Evolutionary conservation across 805 yeast genomes (phyloP).

Genomic region (Ogataea ramenticola): DNA sequence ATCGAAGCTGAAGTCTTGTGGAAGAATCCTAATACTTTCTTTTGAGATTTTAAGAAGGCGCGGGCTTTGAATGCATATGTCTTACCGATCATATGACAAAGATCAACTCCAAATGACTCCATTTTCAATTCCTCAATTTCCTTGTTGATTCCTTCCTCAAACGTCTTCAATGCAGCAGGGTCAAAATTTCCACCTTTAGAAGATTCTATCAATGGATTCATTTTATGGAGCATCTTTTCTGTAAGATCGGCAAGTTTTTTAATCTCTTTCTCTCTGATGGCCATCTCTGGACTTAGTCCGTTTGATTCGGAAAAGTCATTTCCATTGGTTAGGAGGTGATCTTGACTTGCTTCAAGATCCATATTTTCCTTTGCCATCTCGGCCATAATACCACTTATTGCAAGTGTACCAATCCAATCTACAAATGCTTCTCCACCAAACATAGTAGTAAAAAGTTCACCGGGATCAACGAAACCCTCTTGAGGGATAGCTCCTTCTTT

Average conservation of each 20-base stretch:
- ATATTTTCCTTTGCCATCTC: slow-evolving; percentile 18
- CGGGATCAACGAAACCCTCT: slow-evolving; percentile 72
- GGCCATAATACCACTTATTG: slow-evolving; percentile 63
- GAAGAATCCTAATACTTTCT: slow-evolving; percentile 57
- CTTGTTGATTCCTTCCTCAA: slow-evolving; percentile 55
- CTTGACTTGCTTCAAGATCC: background rate
- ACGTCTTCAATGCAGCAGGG: slow-evolving; percentile 39
- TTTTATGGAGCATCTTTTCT: slow-evolving; percentile 38
- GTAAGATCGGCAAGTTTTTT: slow-evolving; percentile 51
- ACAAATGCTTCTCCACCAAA: slow-evolving; percentile 89
- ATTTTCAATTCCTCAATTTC: slow-evolving; percentile 80
- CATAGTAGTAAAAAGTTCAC: slow-evolving; percentile 60
- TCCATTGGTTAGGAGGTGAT: no score
- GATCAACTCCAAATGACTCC: slow-evolving; percentile 82
- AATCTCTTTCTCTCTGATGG: slow-evolving; percentile 27
- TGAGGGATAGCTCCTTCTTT: slow-evolving; percentile 63
- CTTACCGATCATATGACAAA: slow-evolving; percentile 67
- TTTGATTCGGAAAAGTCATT: no score
- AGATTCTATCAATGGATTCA: slow-evolving; percentile 30
- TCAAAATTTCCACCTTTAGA: slow-evolving; percentile 23
- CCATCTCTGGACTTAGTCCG: no score
- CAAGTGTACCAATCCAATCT: slow-evolving; percentile 82
- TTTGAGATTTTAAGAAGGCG: slow-evolving; percentile 59
- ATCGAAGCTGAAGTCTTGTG: slow-evolving; percentile 53
- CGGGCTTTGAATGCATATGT: slow-evolving; percentile 60